Evolutionary conservation across 495 filamentous ascomycete species (phyloP).

Genomic region (Aspergillus homomorphus): DNA sequence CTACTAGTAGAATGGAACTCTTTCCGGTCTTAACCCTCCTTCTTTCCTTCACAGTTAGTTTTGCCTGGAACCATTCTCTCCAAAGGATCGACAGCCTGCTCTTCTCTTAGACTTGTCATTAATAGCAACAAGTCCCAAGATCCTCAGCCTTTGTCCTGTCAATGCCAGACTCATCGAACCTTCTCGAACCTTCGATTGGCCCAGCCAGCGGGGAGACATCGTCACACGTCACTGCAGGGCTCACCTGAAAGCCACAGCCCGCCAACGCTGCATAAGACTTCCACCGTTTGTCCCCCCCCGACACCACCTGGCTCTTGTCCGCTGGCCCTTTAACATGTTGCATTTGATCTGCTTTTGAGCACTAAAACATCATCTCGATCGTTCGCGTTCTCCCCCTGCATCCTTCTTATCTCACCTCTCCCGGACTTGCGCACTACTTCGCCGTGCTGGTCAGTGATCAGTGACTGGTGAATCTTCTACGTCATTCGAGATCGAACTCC

Average conservation of each 20-base stretch:
- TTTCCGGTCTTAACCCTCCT: neutral
- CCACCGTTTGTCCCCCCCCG: neutral
- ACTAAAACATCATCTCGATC: neutral
- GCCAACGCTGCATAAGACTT: neutral
- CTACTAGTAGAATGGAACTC: too few relatives aligned
- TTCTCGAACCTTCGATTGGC: conserved; percentile 40
- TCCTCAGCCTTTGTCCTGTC: neutral
- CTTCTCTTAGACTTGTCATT: neutral
- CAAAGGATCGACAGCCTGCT: neutral
- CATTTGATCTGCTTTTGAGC: neutral
- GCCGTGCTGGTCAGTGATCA: conserved; percentile 2
- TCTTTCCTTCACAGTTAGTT: neutral
- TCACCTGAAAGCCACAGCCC: conserved; percentile 16
- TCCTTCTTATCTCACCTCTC: neutral
- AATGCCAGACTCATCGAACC: conserved; percentile 19
- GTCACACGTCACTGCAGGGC: conserved; percentile 35
- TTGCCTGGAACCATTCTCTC: neutral
- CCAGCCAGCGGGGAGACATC: conserved; percentile 15
- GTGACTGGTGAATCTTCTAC: conserved; percentile 34
- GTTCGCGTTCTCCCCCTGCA: conserved; percentile 2
- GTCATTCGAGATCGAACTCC: conserved; percentile 35
- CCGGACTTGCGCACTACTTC: neutral
- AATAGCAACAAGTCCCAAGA: neutral
- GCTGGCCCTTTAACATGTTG: neutral
- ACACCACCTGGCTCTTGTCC: neutral